Base-by-base conservation (phyloP, 768 basidiomycete species). In the Pulveroboletus sp. region DNA sequence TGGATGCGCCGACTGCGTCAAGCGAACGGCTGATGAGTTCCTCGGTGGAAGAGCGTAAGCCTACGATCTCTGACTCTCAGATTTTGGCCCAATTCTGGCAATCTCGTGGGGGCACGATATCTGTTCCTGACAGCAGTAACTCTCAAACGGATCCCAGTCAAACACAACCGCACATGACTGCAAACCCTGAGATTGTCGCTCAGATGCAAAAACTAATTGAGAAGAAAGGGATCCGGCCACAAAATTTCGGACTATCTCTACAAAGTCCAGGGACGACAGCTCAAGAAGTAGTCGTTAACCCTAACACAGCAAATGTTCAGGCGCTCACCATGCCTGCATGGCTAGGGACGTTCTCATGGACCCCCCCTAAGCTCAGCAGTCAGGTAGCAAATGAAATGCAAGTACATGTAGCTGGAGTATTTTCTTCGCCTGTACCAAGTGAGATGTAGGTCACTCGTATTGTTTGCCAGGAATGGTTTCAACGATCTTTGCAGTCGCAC, bases 141-240 rank as follows among this genome's bases (percentile, higher is more conserved):
- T 46, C 57, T 49, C 52, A 55, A 18, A 57, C 55, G 18, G 56
- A 59, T 30, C 35, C 55, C 18, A 45, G 49, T 42, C 55, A 66
- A 38, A 8, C 46, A 42, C 54, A 50, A 45, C 6, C 49, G 4
- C 46, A 46, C 17, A 24, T 45, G 8, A 15, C 24, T 15, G 12
- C 42, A 15, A 35, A 44, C 24, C 47, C 66, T 11, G 58, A 52
- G 35, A 28, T 72, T 11, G 68, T 60, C 4, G 57, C 68, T 27
- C 81, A 79, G 54, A 73, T 78, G 70, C 74, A 76, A 49, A 80
- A 77, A 55, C 51, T 75, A 55, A 57, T 71, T 5, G 80, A 82
- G 43, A 76, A 76, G 60, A 73, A 71, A 48, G 69, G 69, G 26
- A 59, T 66, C 14, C 58, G 56, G 6, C 53, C 69, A 11, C 67